Evolutionary conservation across 2,329 filamentous ascomycete genomes (phyloP).

Genomic region (Aspergillus fumigatus): DNA sequence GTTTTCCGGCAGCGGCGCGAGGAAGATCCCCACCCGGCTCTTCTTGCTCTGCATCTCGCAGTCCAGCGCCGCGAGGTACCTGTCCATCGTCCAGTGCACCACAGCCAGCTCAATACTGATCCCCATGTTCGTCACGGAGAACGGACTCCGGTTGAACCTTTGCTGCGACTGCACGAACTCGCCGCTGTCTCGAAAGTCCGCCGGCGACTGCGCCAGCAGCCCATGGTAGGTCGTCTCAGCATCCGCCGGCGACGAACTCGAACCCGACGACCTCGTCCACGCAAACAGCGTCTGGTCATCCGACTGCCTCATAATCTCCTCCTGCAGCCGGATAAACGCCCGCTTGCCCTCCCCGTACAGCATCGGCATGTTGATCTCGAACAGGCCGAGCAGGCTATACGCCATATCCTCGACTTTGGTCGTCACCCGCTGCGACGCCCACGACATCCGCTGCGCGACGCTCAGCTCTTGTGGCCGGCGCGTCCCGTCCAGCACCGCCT

Average conservation of each 20-base stretch:
- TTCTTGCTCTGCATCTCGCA: background rate
- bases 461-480: background rate
- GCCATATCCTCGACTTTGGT: conserved; percentile 22
- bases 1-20: background rate
- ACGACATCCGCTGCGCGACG: conserved; percentile 19
- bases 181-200: background rate
- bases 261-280: background rate
- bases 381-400: conserved; percentile 27
- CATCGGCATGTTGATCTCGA: conserved; percentile 22
- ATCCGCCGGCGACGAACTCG: no score
- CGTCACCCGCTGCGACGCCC: conserved; percentile 21
- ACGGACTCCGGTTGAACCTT: conserved; percentile 1
- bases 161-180: background rate
- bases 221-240: background rate
- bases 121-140: conserved; percentile 15
- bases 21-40: background rate
- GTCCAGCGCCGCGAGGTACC: conserved; percentile 17
- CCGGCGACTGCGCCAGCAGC: background rate
- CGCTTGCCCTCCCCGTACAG: conserved; percentile 24
- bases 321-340: conserved; percentile 24
- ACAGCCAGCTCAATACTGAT: conserved; percentile 14
- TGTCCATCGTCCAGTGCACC: conserved; percentile 16
- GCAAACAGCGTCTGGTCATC: conserved; percentile 14
- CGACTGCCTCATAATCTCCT: conserved; percentile 26
- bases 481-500: background rate